A percentile compares a stretch with the other conserved stretches of the same genome.
Evolutionary conservation across 164 flowering plant genomes (phyloP).

Genomic region (grape (Vitis vinifera)): ASM3070453v1 NC_081817.1:16973001-16973500

Average conservation of each 20-base stretch:
- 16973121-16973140: too few species aligned
- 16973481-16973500: too few species aligned
- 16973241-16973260: too few species aligned
- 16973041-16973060: too few species aligned
- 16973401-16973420: slow-evolving; percentile 62
- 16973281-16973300: neutral
- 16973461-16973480: neutral
- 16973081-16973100: too few species aligned
- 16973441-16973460: neutral
- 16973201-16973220: slow-evolving; percentile 70
- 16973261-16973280: too few species aligned
- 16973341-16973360: slow-evolving; percentile 72
- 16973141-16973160: neutral
- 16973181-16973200: slow-evolving; percentile 62
- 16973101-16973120: too few species aligned
- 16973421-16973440: slow-evolving; percentile 39
- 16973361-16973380: slow-evolving; percentile 65
- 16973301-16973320: slow-evolving; percentile 43
- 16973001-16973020: neutral
- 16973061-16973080: too few species aligned
- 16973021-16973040: too few species aligned
- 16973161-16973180: slow-evolving; percentile 76
- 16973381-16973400: slow-evolving; percentile 62
- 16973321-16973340: slow-evolving; percentile 66
- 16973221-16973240: slow-evolving; percentile 13